Evolutionary conservation across 306 rosid species (phyloP).

Genomic region (Inga laurina): DNA sequence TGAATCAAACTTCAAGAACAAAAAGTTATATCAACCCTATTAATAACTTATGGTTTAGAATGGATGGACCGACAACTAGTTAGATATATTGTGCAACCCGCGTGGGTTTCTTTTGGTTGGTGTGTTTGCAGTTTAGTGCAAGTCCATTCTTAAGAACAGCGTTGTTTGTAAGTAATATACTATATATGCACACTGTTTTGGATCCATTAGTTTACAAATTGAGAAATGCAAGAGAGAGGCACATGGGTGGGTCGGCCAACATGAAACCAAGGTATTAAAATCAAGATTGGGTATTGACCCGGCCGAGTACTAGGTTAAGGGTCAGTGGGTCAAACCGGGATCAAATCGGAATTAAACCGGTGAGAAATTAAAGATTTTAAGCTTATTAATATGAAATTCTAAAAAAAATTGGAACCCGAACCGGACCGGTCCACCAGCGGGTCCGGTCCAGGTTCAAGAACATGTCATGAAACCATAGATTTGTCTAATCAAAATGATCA

Average conservation of each 20-base stretch:
- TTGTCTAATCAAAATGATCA: conserved; percentile 35
- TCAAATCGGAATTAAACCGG: no score
- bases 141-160: background rate
- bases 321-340: no score
- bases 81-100: background rate
- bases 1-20: no score
- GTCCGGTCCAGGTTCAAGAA: no score
- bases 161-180: background rate
- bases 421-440: no score
- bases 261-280: no score
- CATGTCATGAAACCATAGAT: conserved; percentile 26
- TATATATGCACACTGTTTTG: background rate
- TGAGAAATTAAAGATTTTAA: no score
- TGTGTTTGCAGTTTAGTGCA: background rate
- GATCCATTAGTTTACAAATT: background rate
- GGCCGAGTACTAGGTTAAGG: no score
- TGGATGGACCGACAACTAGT: background rate
- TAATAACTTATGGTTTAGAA: background rate
- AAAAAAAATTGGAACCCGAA: no score
- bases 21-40: no score
- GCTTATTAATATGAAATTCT: no score
- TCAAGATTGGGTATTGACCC: no score
- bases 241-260: conserved; percentile 32
- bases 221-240: background rate
- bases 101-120: background rate